Conservation (phyloP, 2,329 filamentous ascomycete genomes). For the Penicillium janthinellum region DNA sequence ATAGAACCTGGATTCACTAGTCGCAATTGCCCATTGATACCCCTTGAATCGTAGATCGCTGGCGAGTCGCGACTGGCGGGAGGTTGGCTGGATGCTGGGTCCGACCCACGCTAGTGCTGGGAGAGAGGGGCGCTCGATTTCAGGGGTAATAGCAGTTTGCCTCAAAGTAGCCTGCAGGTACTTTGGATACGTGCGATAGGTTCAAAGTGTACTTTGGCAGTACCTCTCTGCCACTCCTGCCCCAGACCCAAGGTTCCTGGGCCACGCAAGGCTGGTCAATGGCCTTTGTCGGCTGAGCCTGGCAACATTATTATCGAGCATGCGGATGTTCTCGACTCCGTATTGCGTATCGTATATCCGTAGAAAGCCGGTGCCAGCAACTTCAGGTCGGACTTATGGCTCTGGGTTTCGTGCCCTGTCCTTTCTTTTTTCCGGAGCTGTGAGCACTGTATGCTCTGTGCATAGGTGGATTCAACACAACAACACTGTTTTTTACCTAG, state of each 20-base stretch:
- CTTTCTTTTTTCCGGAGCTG: too few species aligned
- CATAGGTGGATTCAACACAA: too few species aligned
- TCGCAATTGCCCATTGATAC: constrained; percentile 7
- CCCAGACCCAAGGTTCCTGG: constrained; percentile 6
- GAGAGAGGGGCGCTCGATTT: constrained; percentile 9
- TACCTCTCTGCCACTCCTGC: neutral
- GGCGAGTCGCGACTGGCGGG: neutral
- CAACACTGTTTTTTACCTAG: too few species aligned
- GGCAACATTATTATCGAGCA: neutral
- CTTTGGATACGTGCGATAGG: neutral
- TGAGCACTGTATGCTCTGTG: too few species aligned
- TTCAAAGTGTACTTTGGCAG: neutral
- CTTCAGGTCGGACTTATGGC: too few species aligned
- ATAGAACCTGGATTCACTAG: constrained; percentile 19
- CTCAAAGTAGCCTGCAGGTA: constrained; percentile 5
- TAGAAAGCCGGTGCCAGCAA: neutral
- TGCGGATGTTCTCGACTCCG: neutral
- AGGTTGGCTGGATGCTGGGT: constrained; percentile 8
- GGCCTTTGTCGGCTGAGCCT: neutral
- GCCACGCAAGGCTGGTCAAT: constrained; percentile 8
- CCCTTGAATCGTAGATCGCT: constrained; percentile 24
- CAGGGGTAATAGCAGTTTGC: constrained; percentile 13
- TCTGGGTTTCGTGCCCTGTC: too few species aligned
- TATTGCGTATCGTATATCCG: neutral
- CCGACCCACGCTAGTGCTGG: constrained; percentile 9